These are phyloP conservation scores for Ophiostoma piceae DNA, from an alignment of 2,329 filamentous ascomycete species.

Conservation along the genomic window DNA sequence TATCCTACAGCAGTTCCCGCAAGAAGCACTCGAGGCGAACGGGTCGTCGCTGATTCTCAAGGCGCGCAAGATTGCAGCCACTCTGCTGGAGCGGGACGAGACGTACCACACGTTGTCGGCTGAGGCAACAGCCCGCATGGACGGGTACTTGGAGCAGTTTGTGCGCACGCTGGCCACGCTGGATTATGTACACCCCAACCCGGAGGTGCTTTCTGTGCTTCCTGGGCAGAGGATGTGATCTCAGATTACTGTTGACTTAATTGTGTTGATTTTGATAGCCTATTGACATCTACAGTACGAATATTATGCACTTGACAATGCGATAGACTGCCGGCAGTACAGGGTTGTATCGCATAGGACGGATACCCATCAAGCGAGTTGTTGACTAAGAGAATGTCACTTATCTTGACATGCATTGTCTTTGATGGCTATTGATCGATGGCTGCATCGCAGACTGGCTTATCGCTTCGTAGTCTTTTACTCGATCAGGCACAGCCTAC, in stretches of 20 bases:
- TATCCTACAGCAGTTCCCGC: not conserved
- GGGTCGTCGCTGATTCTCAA: conserved; percentile 9
- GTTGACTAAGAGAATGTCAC: not conserved
- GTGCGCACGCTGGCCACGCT: not conserved
- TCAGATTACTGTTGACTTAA: not conserved
- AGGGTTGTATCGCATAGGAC: not conserved
- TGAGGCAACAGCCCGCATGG: not conserved
- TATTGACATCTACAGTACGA: not conserved
- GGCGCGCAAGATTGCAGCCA: not conserved
- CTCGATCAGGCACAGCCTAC: not conserved
- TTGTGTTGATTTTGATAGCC: not conserved
- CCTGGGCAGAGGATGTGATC: not conserved
- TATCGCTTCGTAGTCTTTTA: not conserved
- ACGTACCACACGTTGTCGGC: not conserved
- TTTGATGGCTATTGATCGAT: not conserved
- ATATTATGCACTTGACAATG: not conserved
- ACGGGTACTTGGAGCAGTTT: not conserved
- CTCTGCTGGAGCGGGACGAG: not conserved
- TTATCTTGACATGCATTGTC: not conserved
- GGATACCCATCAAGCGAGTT: not conserved
- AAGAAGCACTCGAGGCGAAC: not conserved
- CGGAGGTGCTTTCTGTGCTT: not conserved
- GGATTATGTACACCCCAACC: not conserved
- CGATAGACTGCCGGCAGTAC: too few species aligned
- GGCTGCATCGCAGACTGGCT: too few species aligned